These are phyloP conservation scores for Fusarium sacchari DNA, from an alignment of 2,329 filamentous ascomycete species.

Conservation along the genomic window DNA sequence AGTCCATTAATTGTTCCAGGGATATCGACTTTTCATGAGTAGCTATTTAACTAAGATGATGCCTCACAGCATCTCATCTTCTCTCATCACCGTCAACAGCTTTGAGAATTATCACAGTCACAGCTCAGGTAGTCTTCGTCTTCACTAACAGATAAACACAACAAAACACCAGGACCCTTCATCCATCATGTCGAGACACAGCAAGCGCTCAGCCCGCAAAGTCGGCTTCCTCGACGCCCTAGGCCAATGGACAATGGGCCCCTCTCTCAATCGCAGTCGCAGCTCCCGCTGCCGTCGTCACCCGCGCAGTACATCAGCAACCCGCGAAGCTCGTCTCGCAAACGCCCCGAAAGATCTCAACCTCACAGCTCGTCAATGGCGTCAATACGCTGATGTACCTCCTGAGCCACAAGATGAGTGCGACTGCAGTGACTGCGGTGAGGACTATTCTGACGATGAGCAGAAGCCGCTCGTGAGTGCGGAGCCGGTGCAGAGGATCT, in stretches of 20 bases:
- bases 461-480: neutral
- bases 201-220: neutral
- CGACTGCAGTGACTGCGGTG: neutral
- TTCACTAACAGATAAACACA: neutral
- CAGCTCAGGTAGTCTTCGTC: neutral
- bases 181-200: neutral
- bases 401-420: neutral
- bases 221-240: constrained; percentile 19
- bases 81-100: neutral
- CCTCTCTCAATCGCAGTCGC: neutral
- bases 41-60: neutral
- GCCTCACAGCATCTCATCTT: neutral
- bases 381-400: constrained; percentile 3
- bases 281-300: neutral
- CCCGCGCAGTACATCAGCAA: neutral
- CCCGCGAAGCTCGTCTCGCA: neutral
- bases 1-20: neutral
- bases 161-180: neutral
- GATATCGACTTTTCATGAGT: too few relatives aligned
- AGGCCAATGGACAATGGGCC: constrained; percentile 3
- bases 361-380: constrained; percentile 10
- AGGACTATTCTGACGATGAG: neutral
- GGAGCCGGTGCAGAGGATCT: neutral
- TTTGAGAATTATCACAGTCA: neutral
- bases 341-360: constrained; percentile 3